phyloP scores from a whole-genome alignment of 1,284 basidiomycete species.

The Rhodotorula sp. region DNA sequence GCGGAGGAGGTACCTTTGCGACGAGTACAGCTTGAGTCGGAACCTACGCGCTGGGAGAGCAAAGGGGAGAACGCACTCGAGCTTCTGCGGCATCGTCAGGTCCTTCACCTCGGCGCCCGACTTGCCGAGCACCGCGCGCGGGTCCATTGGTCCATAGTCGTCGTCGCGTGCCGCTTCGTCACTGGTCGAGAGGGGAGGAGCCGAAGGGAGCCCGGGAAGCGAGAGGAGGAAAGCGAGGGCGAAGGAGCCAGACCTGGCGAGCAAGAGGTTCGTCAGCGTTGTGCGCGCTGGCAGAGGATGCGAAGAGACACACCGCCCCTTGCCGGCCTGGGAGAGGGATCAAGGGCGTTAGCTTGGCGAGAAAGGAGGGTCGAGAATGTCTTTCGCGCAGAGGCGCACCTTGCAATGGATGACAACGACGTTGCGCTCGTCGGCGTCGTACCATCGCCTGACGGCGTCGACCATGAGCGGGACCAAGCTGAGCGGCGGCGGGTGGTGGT shows the following conservation, averaged over 20 bases:
- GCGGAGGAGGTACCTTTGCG: slow-evolving; percentile 28
- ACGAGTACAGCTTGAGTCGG: not conserved
- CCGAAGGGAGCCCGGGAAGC: slow-evolving; percentile 16
- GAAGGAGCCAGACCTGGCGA: slow-evolving; percentile 24
- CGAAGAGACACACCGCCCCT: slow-evolving; percentile 21
- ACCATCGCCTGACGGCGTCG: slow-evolving; percentile 75
- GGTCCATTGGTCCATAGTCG: slow-evolving; percentile 14
- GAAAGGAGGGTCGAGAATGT: not conserved
- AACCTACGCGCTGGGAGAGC: not conserved
- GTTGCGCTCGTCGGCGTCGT: slow-evolving; percentile 66
- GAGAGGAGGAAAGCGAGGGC: slow-evolving; percentile 29
- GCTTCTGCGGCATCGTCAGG: slow-evolving; percentile 11
- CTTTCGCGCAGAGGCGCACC: slow-evolving; percentile 3
- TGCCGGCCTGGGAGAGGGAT: slow-evolving; percentile 34
- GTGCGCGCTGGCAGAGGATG: not conserved
- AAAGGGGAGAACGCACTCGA: slow-evolving; percentile 14
- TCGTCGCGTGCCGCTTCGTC: not conserved
- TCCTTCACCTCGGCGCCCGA: not conserved
- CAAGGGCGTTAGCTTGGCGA: not conserved
- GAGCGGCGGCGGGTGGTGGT: slow-evolving; percentile 69
- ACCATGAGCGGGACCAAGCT: slow-evolving; percentile 73
- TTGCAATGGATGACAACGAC: slow-evolving; percentile 87
- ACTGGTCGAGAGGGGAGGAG: not conserved
- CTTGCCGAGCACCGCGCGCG: not conserved
- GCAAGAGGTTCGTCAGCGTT: not conserved